Evolutionary conservation across 2,329 filamentous ascomycete species (phyloP).

Genomic region (Pseudohalonectria lignicola): DNA sequence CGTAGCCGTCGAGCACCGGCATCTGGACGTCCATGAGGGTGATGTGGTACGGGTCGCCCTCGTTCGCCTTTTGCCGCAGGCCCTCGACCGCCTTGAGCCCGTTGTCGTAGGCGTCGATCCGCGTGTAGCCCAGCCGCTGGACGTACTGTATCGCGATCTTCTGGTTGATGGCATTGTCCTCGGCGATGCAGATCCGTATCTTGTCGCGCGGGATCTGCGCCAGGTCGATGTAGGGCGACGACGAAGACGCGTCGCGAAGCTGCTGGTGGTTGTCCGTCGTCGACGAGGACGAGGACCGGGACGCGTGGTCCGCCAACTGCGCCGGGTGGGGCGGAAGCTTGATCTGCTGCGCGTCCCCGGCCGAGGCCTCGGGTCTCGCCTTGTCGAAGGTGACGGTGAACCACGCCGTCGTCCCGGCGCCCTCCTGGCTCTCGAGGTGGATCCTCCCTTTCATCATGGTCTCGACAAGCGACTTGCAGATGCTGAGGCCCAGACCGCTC

Average conservation of each 20-base stretch:
- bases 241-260: slow-evolving; percentile 8
- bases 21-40: slow-evolving; percentile 96
- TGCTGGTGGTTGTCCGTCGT: slow-evolving; percentile 1
- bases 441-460: slow-evolving; percentile 85
- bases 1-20: slow-evolving; percentile 86
- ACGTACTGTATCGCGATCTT: slow-evolving; percentile 90
- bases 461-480: slow-evolving; percentile 90
- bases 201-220: slow-evolving; percentile 64
- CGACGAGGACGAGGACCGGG: slow-evolving; percentile 8
- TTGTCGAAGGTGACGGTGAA: slow-evolving; percentile 85
- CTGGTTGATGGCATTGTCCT: slow-evolving; percentile 92
- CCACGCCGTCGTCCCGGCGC: slow-evolving; percentile 58
- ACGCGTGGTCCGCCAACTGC: slow-evolving; percentile 6
- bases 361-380: slow-evolving; percentile 50
- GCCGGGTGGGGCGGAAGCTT: slow-evolving; percentile 12
- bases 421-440: slow-evolving; percentile 66
- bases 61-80: slow-evolving; percentile 58
- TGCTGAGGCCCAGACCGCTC: slow-evolving; percentile 81
- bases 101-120: slow-evolving; percentile 81
- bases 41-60: slow-evolving; percentile 73
- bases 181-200: slow-evolving; percentile 81
- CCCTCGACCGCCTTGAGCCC: slow-evolving; percentile 82
- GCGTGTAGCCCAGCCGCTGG: slow-evolving; percentile 68
- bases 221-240: slow-evolving; percentile 48
- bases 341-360: slow-evolving; percentile 35